Conservation (phyloP, 768 basidiomycete genomes). For the Auriculariales sp. region DNA sequence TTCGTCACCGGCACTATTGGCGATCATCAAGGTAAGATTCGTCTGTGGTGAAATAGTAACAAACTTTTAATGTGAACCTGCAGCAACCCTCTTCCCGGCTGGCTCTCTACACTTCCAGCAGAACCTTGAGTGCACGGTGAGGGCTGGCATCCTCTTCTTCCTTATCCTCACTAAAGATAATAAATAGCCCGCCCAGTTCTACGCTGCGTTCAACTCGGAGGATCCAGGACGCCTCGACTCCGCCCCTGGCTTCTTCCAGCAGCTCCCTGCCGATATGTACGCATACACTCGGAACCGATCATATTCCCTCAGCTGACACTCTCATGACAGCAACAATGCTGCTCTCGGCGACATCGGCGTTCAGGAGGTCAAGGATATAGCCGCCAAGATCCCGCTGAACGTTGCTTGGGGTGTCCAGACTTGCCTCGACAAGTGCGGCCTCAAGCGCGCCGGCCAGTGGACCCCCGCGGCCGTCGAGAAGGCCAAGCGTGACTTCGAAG, state of each 20-base stretch:
- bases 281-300: neutral
- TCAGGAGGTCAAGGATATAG: conserved; percentile 14
- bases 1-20: neutral
- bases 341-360: conserved; percentile 17
- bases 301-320: conserved; percentile 14
- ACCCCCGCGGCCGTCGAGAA: conserved; percentile 2
- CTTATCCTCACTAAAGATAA: neutral
- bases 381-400: conserved; percentile 17
- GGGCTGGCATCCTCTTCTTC: neutral
- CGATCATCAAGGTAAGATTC: neutral
- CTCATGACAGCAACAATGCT: conserved; percentile 14
- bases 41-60: too few relatives aligned
- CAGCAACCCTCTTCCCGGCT: conserved; percentile 13
- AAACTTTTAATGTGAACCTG: neutral
- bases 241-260: conserved; percentile 15
- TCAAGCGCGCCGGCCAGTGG: conserved; percentile 13
- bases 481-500: neutral
- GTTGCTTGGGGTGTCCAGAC: conserved; percentile 15
- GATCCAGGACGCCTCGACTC: conserved; percentile 14
- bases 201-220: conserved; percentile 15
- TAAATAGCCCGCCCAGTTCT: conserved; percentile 13
- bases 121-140: conserved; percentile 12
- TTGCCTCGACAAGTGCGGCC: conserved; percentile 15
- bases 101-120: conserved; percentile 17
- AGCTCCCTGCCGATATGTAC: neutral